phyloP scores from a whole-genome alignment of 164 flowering plant species.

The Litsea cubeba region DNA sequence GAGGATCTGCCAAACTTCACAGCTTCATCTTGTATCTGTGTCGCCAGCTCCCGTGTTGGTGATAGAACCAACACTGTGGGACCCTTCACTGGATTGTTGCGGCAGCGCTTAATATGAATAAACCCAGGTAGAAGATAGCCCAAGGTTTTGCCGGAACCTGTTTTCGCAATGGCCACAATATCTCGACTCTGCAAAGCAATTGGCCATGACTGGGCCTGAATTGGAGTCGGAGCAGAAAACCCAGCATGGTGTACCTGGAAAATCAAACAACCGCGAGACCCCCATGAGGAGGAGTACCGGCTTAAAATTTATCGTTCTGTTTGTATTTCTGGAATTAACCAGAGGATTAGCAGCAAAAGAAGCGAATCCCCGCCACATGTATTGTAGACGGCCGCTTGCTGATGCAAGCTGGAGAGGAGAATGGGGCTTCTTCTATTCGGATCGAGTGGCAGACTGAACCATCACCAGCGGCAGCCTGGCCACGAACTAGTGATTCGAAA shows the following conservation, averaged over 20 bases:
- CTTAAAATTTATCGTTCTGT: constrained; percentile 20
- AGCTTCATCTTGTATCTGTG: constrained; percentile 92
- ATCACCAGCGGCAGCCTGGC: constrained; percentile 69
- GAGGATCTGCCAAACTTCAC: constrained; percentile 77
- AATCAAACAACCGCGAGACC: constrained; percentile 40
- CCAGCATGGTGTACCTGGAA: constrained; percentile 78
- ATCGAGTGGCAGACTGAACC: constrained; percentile 78
- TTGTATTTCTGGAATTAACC: constrained; percentile 23
- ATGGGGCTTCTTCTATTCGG: constrained; percentile 56
- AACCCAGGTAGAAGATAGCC: constrained; percentile 83
- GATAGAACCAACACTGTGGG: constrained; percentile 84
- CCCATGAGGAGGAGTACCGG: constrained; percentile 36
- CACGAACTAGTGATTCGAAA: constrained; percentile 62
- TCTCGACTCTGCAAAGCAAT: constrained; percentile 77
- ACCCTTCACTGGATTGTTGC: constrained; percentile 57
- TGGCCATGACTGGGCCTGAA: constrained; percentile 95
- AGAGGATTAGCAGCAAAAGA: constrained; percentile 44
- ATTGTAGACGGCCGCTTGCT: constrained; percentile 43
- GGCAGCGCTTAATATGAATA: constrained; percentile 58
- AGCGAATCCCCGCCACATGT: constrained; percentile 51
- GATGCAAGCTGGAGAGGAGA: constrained; percentile 78
- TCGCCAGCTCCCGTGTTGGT: constrained; percentile 92
- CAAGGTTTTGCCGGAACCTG: constrained; percentile 90
- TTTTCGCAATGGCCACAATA: constrained; percentile 92
- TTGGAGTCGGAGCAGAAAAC: constrained; percentile 82